phyloP scores from a whole-genome alignment of 352 stramenopile species.

The Phytophthora pistaciae region DNA sequence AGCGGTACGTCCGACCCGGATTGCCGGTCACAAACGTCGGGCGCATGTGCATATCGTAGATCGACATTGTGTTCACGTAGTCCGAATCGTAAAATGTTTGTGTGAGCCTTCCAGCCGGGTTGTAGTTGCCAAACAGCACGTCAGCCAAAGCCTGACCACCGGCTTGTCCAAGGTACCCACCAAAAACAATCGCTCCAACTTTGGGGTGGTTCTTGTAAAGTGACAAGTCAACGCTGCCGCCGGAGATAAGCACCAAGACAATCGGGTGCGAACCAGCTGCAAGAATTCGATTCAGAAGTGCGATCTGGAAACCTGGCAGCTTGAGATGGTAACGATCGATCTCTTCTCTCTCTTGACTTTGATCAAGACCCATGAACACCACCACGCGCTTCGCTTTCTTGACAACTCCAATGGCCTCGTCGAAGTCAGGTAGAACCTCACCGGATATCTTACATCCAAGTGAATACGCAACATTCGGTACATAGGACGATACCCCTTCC shows the following conservation, averaged over 20 bases:
- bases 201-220: conserved; percentile 64
- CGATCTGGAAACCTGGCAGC: conserved; percentile 69
- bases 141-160: conserved; percentile 76
- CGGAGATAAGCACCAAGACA: conserved; percentile 83
- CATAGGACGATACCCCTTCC: conserved; percentile 46
- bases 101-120: conserved; percentile 69
- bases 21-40: conserved; percentile 62
- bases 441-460: conserved; percentile 68
- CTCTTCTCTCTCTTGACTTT: conserved; percentile 73
- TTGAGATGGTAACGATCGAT: conserved; percentile 68
- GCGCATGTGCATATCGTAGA: conserved; percentile 91
- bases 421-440: conserved; percentile 59
- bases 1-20: conserved; percentile 87
- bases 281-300: conserved; percentile 68
- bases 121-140: conserved; percentile 80
- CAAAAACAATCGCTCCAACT: conserved; percentile 75
- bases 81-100: conserved; percentile 78
- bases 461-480: conserved; percentile 42
- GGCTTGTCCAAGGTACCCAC: conserved; percentile 73
- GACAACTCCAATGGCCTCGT: conserved; percentile 49
- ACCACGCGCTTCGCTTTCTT: conserved; percentile 53
- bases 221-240: conserved; percentile 79
- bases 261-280: conserved; percentile 58
- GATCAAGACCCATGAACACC: conserved; percentile 74
- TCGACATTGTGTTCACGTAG: conserved; percentile 58